Base-by-base conservation (phyloP, 257 asterid species). In the Fraxinus pennsylvanica region DNA sequence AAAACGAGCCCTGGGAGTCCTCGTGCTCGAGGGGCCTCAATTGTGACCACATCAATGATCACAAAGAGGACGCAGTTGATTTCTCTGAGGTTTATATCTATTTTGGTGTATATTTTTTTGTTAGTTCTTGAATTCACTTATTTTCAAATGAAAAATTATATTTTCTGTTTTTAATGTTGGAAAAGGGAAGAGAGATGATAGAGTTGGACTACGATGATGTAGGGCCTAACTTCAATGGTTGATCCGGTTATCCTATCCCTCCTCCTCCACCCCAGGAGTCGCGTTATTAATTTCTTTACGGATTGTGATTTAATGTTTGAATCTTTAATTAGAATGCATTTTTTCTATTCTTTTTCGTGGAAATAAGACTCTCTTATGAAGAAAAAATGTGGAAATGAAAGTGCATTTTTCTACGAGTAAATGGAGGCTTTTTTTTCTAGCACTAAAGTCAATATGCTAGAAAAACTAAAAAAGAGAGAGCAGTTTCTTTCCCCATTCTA, bases 171-270 rank as follows among this genome's bases (percentile, higher is more conserved):
- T 3, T 35, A 25, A 12, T 67, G 2, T 82, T 90, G 94, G 88
- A 33, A 41, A 85, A 82, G 76, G 65, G 75, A 76, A 86, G 87
- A 71, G 86, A 69, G 74, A 74, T 61, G 75, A 74, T 82, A 15
- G 85, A 74, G 76, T 66, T 89, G 85, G 97, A 92, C 79, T 92
- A 92, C 74, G 82, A 3, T 0, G 88, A 84, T 21, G 71, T 91
- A 14, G 92, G 91, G 80, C 90, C 96, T 38, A 90, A 88, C 75
- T 59, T 80, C 35, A 90, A 90, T 41, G 74, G 78, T 25, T 84
- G 82, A 81, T 78, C 86, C 30, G 82, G 82, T 45, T 65, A 65
- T 68, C 78, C 50, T 47, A 9, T 43, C 19, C 74, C 84, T 52
- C 29, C 82, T 30, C 69, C 84, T 14, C 79, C 83, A 0, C 72